Conservation (phyloP, 2,329 filamentous ascomycete species). For the Byssochlamys sp. region DNA sequence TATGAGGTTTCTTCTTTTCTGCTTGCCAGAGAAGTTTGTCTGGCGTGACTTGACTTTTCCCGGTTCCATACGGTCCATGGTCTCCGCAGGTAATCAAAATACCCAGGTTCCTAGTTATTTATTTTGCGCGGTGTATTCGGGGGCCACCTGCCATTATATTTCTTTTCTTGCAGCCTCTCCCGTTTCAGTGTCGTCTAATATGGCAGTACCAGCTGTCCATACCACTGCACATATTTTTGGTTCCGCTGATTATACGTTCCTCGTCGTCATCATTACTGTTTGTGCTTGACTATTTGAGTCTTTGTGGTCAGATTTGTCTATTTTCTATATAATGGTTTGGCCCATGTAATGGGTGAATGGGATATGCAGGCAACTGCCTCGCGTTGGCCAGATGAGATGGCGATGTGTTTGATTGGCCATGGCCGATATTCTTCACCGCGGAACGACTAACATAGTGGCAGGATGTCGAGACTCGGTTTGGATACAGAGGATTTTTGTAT, state of each 20-base stretch:
- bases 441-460: neutral
- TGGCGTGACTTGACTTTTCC: neutral
- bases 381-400: neutral
- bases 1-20: neutral
- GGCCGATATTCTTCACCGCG: neutral
- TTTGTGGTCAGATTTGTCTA: neutral
- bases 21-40: neutral
- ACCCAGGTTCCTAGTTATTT: slow-evolving; percentile 2
- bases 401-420: neutral
- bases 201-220: neutral
- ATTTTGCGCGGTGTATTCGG: neutral
- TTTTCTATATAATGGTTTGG: neutral
- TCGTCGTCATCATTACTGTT: neutral
- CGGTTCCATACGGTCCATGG: neutral
- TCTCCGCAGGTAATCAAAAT: neutral
- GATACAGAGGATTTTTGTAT: neutral
- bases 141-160: neutral
- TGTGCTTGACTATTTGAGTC: neutral
- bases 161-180: neutral
- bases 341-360: neutral
- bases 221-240: neutral
- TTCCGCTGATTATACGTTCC: neutral
- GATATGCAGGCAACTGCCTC: neutral
- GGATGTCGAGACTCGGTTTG: neutral
- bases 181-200: neutral